Conservation (phyloP, 78 protist genomes). For the Dictyostelium brefeldianum region DNA sequence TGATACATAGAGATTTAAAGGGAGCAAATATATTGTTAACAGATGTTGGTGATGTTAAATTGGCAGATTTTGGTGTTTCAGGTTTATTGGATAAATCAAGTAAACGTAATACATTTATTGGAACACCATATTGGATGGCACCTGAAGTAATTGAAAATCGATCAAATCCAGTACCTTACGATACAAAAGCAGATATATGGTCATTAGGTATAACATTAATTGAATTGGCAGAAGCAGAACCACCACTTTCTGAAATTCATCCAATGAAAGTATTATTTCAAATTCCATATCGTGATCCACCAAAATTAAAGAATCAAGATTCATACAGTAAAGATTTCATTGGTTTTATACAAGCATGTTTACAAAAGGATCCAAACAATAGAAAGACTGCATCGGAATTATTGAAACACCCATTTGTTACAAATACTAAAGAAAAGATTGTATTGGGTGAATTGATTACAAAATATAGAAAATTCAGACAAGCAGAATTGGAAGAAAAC, state of each 20-base stretch:
- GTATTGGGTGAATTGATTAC: slow-evolving; percentile 49
- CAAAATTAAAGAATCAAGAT: slow-evolving; percentile 79
- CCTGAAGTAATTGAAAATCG: slow-evolving; percentile 58
- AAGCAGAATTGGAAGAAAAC: slow-evolving; percentile 55
- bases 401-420: slow-evolving; percentile 80
- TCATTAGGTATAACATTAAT: slow-evolving; percentile 84
- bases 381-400: slow-evolving; percentile 82
- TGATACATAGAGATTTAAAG: slow-evolving; percentile 89
- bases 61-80: slow-evolving; percentile 84
- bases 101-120: slow-evolving; percentile 84
- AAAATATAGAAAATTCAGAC: slow-evolving; percentile 65
- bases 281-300: slow-evolving; percentile 83
- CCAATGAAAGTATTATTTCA: slow-evolving; percentile 85
- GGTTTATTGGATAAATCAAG: slow-evolving; percentile 61
- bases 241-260: slow-evolving; percentile 82
- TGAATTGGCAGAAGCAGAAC: slow-evolving; percentile 84
- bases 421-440: slow-evolving; percentile 30
- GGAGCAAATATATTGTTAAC: slow-evolving; percentile 87
- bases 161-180: slow-evolving; percentile 80
- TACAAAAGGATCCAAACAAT: slow-evolving; percentile 79
- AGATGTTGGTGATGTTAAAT: slow-evolving; percentile 78
- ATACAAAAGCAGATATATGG: slow-evolving; percentile 84
- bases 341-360: slow-evolving; percentile 54
- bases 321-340: slow-evolving; percentile 63
- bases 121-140: slow-evolving; percentile 90